phyloP scores from a whole-genome alignment of 2,329 filamentous ascomycete genomes.

The Thermothelomyces thermophilus region DNA sequence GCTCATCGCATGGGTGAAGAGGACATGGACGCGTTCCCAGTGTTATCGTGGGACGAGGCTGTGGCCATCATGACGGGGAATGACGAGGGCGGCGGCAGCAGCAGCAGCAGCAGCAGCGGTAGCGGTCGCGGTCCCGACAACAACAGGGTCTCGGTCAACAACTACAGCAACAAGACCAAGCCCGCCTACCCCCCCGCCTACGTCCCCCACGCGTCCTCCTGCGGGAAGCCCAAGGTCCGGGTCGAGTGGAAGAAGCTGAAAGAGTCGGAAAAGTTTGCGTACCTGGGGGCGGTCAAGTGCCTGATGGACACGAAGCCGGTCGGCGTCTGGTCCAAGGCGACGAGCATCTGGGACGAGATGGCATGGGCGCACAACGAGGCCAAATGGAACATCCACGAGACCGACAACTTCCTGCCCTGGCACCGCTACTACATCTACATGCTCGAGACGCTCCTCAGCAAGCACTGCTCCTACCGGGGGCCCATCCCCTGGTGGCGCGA shows the following conservation, averaged over 20 bases:
- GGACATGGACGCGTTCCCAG: neutral
- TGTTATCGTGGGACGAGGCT: conserved; percentile 2
- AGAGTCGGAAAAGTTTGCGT: neutral
- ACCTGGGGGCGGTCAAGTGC: neutral
- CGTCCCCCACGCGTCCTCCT: neutral
- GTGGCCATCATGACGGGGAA: neutral
- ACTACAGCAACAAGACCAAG: neutral
- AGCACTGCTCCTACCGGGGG: conserved; percentile 1
- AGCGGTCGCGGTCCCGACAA: neutral
- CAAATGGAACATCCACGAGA: neutral
- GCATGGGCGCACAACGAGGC: neutral
- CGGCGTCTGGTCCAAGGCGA: neutral
- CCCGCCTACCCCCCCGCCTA: neutral
- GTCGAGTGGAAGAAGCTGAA: conserved; percentile 2
- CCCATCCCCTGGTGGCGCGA: conserved; percentile 5
- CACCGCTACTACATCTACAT: conserved; percentile 5
- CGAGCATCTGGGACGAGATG: conserved; percentile 4
- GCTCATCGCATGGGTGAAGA: neutral
- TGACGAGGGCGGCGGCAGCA: neutral
- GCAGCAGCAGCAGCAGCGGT: neutral
- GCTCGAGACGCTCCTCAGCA: neutral
- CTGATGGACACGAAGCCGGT: neutral
- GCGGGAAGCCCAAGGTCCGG: neutral
- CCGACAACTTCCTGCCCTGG: conserved; percentile 1
- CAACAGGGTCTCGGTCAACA: neutral